Evolutionary conservation across 2,329 filamentous ascomycete species (phyloP).

Genomic region (Lecanicillium sp.): DNA sequence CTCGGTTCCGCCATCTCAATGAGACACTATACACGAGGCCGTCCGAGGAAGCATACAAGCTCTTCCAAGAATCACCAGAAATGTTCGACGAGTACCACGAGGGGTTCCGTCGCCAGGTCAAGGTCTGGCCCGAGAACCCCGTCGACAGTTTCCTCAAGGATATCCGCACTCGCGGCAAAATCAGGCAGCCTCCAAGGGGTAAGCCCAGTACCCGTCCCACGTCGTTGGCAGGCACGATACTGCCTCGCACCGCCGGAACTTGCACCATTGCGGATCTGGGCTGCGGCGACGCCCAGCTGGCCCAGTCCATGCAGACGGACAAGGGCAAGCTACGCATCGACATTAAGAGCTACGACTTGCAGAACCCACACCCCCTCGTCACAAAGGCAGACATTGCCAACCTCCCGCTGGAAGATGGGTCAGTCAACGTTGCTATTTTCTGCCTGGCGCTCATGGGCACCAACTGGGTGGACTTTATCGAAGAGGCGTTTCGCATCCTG

Average conservation of each 20-base stretch:
- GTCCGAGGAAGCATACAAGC: slow-evolving; percentile 70
- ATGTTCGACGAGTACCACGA: slow-evolving; percentile 96
- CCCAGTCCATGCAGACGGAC: slow-evolving; percentile 57
- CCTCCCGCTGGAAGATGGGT: slow-evolving; percentile 66
- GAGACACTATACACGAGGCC: slow-evolving; percentile 92
- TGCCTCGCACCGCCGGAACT: slow-evolving; percentile 64
- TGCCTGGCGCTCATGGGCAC: slow-evolving; percentile 98
- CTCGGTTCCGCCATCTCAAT: slow-evolving; percentile 95
- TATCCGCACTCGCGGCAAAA: slow-evolving; percentile 59
- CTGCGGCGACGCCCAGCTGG: slow-evolving; percentile 83
- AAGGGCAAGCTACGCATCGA: slow-evolving; percentile 62
- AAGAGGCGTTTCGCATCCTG: slow-evolving; percentile 88
- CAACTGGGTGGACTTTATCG: slow-evolving; percentile 94
- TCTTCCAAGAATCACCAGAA: slow-evolving; percentile 80
- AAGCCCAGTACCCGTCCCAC: slow-evolving; percentile 19
- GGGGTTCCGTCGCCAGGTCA: slow-evolving; percentile 91
- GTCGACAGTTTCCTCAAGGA: slow-evolving; percentile 77
- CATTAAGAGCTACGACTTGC: slow-evolving; percentile 80
- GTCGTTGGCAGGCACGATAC: slow-evolving; percentile 31
- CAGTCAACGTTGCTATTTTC: slow-evolving; percentile 83
- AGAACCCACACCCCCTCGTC: slow-evolving; percentile 67
- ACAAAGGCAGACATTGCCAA: slow-evolving; percentile 84
- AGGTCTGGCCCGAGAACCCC: slow-evolving; percentile 94
- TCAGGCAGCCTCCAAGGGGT: slow-evolving; percentile 27
- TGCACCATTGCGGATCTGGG: slow-evolving; percentile 86